Percentiles rank a stretch among this genome's conserved stretches.
phyloP scores from a whole-genome alignment of 441 rosid species.

The Erodium chrysanthum region DNA sequence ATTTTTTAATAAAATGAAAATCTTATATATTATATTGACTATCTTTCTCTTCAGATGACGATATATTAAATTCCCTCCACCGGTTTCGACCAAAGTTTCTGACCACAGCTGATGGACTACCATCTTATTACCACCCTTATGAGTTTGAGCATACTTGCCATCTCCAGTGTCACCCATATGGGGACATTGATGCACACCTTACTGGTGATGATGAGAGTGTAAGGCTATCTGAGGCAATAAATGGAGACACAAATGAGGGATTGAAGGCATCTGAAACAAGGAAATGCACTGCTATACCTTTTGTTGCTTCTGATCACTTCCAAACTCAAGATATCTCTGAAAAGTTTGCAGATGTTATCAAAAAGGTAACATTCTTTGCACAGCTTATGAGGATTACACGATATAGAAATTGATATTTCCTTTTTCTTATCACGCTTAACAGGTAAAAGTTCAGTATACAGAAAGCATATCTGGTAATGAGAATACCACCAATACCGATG shows the following conservation, averaged over 20 bases:
- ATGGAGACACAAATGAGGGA: not conserved
- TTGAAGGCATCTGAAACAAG: conserved; percentile 20
- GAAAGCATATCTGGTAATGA: conserved; percentile 23
- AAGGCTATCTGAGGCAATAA: conserved; percentile 20
- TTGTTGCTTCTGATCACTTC: conserved; percentile 52
- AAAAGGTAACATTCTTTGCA: conserved; percentile 47
- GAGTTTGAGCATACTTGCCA: conserved; percentile 53
- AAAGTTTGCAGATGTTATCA: conserved; percentile 35
- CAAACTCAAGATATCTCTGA: conserved; percentile 37
- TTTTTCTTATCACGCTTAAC: conserved; percentile 17
- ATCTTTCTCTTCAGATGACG: conserved; percentile 57
- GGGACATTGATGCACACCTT: conserved; percentile 22
- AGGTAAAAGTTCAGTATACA: conserved; percentile 48
- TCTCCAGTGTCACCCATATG: conserved; percentile 33
- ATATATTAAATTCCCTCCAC: conserved; percentile 50
- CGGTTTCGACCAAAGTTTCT: conserved; percentile 59
- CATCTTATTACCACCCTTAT: conserved; percentile 45
- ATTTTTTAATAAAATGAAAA: conserved; percentile 1
- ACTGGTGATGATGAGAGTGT: conserved; percentile 32
- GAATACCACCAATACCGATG: conserved; percentile 18
- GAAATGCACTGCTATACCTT: conserved; percentile 61
- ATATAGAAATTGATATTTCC: conserved; percentile 15
- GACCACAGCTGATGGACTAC: conserved; percentile 30
- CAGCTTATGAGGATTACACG: conserved; percentile 9
- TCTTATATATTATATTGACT: conserved; percentile 11